A percentile compares a stretch with the other conserved stretches of the same genome.
These are phyloP conservation scores for Claviceps purpurea DNA, from an alignment of 2,329 filamentous ascomycete genomes.

Conservation along the genomic window DNA sequence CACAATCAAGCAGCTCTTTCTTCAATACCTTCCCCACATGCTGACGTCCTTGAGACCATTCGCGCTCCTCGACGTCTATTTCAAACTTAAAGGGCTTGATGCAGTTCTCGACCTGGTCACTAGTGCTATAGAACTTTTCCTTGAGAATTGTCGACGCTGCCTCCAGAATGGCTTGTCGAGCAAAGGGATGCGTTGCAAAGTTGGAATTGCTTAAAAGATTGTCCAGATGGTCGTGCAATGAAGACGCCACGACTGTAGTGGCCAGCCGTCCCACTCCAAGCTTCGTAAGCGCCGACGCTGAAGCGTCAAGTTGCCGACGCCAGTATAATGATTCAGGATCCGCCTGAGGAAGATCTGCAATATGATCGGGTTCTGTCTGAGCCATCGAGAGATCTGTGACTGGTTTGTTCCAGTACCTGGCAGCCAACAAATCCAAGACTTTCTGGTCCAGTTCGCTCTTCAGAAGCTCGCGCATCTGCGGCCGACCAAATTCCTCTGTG, in stretches of 20 bases:
- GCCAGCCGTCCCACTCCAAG: constrained; percentile 85
- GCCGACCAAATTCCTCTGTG: constrained; percentile 74
- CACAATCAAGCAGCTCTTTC: constrained; percentile 73
- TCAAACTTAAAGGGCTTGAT: constrained; percentile 99
- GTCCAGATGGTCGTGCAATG: constrained; percentile 78
- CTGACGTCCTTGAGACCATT: constrained; percentile 77
- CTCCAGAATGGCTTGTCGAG: constrained; percentile 82
- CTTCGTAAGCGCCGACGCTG: constrained; percentile 80
- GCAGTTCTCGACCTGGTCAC: constrained; percentile 95
- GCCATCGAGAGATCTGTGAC: constrained; percentile 65
- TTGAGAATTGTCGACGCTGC: constrained; percentile 82
- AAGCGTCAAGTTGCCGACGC: constrained; percentile 88
- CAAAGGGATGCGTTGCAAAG: constrained; percentile 83
- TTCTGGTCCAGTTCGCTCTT: constrained; percentile 91
- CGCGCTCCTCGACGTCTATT: constrained; percentile 82
- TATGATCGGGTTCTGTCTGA: constrained; percentile 53
- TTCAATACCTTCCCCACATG: constrained; percentile 73
- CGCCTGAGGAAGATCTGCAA: constrained; percentile 70
- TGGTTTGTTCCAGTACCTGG: constrained; percentile 95
- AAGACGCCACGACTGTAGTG: constrained; percentile 77
- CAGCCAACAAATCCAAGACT: constrained; percentile 82
- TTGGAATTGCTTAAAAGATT: constrained; percentile 65
- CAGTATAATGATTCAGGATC: constrained; percentile 79
- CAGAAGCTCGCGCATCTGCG: constrained; percentile 76
- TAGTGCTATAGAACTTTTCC: constrained; percentile 91